Evolutionary conservation across 2,329 filamentous ascomycete species (phyloP).

Genomic region (Pleomassaria siparia): DNA sequence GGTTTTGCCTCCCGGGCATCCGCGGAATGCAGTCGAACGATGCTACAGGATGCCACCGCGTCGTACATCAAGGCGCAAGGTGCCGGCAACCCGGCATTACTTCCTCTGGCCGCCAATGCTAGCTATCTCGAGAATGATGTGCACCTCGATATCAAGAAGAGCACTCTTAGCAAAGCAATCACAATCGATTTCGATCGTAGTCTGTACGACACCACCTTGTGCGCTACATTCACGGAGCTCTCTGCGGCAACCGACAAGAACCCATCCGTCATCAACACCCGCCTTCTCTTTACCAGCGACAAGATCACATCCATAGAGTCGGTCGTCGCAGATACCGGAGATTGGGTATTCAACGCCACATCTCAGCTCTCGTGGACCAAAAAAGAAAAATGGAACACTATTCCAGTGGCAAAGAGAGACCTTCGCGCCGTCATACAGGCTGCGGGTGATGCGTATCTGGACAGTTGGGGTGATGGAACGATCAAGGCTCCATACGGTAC

Average conservation of each 20-base stretch:
- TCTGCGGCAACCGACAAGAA: constrained; percentile 21
- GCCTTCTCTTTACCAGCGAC: constrained; percentile 6
- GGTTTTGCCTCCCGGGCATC: constrained; percentile 3
- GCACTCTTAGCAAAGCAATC: constrained; percentile 19
- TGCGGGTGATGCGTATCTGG: constrained; percentile 27
- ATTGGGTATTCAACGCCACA: constrained; percentile 17
- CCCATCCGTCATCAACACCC: constrained; percentile 16
- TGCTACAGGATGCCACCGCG: constrained; percentile 1
- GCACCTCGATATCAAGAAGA: constrained; percentile 15
- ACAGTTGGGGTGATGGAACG: constrained; percentile 24
- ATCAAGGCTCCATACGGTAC: constrained; percentile 28
- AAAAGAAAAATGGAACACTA: constrained; percentile 13
- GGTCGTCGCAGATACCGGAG: constrained; percentile 13
- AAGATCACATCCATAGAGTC: constrained; percentile 9
- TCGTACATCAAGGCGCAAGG: constrained; percentile 24
- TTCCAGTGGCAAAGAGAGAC: constrained; percentile 16
- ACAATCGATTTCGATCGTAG: constrained; percentile 20
- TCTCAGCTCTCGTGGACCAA: constrained; percentile 6
- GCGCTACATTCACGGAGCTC: constrained; percentile 28
- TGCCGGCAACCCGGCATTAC: constrained; percentile 40
- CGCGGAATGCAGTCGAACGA: constrained; percentile 3
- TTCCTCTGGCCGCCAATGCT: constrained; percentile 24
- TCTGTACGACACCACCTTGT: constrained; percentile 20
- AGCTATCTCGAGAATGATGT: constrained; percentile 24
- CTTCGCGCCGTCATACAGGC: constrained; percentile 19